Conservation (phyloP, 164 flowering plant species). For the Brasenia schreberi region DNA sequence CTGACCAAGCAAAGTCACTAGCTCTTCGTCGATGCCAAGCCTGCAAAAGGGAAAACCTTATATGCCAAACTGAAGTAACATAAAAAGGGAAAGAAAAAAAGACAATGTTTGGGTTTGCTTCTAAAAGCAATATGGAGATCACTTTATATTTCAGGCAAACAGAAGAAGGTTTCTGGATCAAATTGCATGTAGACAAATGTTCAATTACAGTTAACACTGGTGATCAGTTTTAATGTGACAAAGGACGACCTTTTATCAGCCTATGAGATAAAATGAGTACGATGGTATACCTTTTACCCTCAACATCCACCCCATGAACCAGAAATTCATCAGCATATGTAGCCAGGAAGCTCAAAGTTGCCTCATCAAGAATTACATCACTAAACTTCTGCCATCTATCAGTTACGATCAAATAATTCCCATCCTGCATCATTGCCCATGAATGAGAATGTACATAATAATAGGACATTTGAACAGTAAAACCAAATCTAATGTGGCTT, state of each 20-base stretch:
- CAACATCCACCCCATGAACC: constrained; percentile 98
- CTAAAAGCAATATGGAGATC: neutral
- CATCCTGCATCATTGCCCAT: constrained; percentile 35
- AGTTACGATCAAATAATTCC: constrained; percentile 78
- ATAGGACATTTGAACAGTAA: too few species aligned
- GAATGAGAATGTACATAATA: too few species aligned
- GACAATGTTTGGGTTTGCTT: neutral
- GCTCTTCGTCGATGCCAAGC: constrained; percentile 91
- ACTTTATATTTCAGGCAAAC: neutral
- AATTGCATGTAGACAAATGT: neutral
- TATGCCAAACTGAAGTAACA: neutral
- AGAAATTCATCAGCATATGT: constrained; percentile 78
- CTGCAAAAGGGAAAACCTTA: constrained; percentile 18
- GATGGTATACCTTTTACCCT: constrained; percentile 72
- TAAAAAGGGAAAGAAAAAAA: too few species aligned
- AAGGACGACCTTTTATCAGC: too few species aligned
- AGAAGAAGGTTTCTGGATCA: neutral
- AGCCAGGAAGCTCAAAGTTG: constrained; percentile 57
- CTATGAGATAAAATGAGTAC: neutral
- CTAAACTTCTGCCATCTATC: constrained; percentile 98
- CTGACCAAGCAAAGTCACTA: constrained; percentile 66
- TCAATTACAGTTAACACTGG: neutral
- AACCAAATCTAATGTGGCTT: too few species aligned
- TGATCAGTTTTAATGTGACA: neutral
- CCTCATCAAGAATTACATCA: constrained; percentile 56